Evolutionary conservation across 2,329 filamentous ascomycete species (phyloP).

Genomic region (Diaporthe longicolla): DNA sequence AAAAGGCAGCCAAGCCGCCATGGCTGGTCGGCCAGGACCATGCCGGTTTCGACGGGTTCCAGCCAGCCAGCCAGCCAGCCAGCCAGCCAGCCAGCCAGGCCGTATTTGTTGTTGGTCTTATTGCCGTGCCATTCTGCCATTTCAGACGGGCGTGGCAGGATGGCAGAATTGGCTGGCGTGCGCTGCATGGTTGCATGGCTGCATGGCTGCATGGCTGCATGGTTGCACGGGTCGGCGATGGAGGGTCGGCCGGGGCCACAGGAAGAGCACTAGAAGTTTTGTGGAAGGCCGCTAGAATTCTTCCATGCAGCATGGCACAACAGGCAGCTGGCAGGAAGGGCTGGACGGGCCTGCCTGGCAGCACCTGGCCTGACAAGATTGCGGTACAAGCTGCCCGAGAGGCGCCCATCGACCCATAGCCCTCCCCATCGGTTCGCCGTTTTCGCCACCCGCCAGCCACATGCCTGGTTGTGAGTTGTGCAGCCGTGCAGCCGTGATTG

Average conservation of each 20-base stretch:
- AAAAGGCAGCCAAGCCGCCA: slow-evolving; percentile 19
- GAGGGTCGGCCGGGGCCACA: slow-evolving; percentile 15
- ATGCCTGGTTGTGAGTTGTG: neutral
- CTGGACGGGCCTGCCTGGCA: too few relatives aligned
- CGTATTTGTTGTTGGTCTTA: neutral
- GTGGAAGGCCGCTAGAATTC: slow-evolving; percentile 37
- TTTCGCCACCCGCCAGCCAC: slow-evolving; percentile 16
- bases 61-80: slow-evolving; percentile 15
- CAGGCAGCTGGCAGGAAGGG: neutral
- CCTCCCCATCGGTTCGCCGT: slow-evolving; percentile 18
- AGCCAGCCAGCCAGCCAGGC: slow-evolving; percentile 6
- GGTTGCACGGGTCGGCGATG: neutral
- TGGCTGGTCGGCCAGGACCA: slow-evolving; percentile 21
- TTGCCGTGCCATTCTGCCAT: neutral
- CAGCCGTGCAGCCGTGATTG: neutral
- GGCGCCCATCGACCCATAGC: slow-evolving; percentile 2
- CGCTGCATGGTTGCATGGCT: neutral
- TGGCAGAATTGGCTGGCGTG: neutral
- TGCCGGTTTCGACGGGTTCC: slow-evolving; percentile 30
- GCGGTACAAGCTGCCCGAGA: slow-evolving; percentile 5
- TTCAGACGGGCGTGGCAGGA: neutral
- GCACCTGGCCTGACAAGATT: neutral
- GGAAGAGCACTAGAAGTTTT: slow-evolving; percentile 38
- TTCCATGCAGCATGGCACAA: slow-evolving; percentile 18
- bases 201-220: neutral